Conservation (phyloP, 306 rosid species). For the Castanea crenata region DNA sequence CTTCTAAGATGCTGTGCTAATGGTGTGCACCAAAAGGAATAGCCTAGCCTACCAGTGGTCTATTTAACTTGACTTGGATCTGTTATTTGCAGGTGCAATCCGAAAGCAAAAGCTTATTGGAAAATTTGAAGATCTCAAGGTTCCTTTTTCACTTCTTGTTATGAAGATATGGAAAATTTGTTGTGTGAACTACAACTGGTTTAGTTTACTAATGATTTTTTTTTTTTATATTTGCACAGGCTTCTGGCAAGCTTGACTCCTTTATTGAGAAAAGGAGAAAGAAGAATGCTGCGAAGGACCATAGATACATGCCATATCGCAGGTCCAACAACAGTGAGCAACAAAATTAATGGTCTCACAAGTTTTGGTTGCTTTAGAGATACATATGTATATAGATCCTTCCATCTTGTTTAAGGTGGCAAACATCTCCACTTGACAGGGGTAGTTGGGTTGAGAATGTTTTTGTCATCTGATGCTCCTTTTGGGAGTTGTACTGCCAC, state of each 20-base stretch:
- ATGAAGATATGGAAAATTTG: not conserved
- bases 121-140: slow-evolving; percentile 76
- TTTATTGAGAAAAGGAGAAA: slow-evolving; percentile 72
- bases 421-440: not conserved
- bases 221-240: slow-evolving; percentile 27
- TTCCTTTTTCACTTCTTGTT: slow-evolving; percentile 19
- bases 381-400: not conserved
- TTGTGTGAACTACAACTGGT: not conserved
- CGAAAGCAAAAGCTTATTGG: slow-evolving; percentile 64
- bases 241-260: slow-evolving; percentile 72
- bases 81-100: slow-evolving; percentile 64
- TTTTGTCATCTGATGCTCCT: not conserved
- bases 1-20: not conserved
- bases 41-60: not conserved
- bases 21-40: not conserved
- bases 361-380: not conserved
- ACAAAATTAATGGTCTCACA: not conserved
- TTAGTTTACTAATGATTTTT: not conserved
- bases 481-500: too few species aligned
- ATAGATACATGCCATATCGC: slow-evolving; percentile 72
- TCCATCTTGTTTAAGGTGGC: not conserved
- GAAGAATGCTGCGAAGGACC: slow-evolving; percentile 93
- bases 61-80: slow-evolving; percentile 18
- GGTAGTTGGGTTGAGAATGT: not conserved
- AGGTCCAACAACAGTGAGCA: slow-evolving; percentile 34